Conservation (phyloP, 2,329 filamentous ascomycete species). For the Nemania sp. region DNA sequence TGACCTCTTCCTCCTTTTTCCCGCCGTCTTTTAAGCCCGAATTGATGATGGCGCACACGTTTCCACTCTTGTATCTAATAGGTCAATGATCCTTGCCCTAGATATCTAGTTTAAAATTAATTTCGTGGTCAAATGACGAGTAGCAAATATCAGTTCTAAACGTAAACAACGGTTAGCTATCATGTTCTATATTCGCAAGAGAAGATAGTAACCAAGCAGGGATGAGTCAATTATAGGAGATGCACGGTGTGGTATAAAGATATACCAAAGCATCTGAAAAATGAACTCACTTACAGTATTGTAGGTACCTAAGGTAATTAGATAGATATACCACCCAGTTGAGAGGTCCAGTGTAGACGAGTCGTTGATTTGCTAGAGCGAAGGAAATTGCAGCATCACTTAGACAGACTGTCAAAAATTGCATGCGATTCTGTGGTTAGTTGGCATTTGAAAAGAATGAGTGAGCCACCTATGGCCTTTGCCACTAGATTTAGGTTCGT, state of each 20-base stretch:
- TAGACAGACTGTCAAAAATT: too few relatives aligned
- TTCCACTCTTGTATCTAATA: neutral
- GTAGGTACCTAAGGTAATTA: too few relatives aligned
- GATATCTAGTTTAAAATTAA: neutral
- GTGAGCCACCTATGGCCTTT: too few relatives aligned
- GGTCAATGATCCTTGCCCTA: neutral
- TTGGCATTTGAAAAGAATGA: too few relatives aligned
- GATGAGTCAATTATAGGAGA: slow-evolving; percentile 11
- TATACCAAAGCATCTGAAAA: neutral
- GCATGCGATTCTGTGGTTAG: too few relatives aligned
- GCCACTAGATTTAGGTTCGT: too few relatives aligned
- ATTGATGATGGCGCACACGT: neutral
- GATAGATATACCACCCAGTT: too few relatives aligned
- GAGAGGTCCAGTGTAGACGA: too few relatives aligned
- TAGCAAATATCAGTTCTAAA: too few relatives aligned
- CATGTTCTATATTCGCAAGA: neutral
- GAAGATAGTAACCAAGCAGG: slow-evolving; percentile 3
- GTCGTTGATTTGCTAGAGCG: too few relatives aligned
- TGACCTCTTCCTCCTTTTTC: neutral
- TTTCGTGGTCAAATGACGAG: neutral
- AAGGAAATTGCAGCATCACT: too few relatives aligned
- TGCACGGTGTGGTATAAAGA: neutral
- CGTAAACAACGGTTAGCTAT: neutral
- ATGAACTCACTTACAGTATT: neutral
- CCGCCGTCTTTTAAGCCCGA: neutral